phyloP scores from a whole-genome alignment of 495 filamentous ascomycete genomes.

The Halenospora varia region DNA sequence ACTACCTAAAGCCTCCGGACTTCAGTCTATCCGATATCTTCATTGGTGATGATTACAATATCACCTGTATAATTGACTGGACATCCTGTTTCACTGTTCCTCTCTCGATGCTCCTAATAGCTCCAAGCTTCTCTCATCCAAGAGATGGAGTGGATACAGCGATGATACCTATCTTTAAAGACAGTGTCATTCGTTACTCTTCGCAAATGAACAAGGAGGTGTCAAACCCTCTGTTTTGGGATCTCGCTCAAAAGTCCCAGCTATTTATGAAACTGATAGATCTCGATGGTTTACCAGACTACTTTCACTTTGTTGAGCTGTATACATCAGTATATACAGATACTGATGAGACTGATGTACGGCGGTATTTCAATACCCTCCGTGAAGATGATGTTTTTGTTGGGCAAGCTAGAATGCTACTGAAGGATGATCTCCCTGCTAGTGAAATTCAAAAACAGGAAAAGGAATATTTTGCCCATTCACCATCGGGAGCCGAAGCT shows the following conservation, averaged over 20 bases:
- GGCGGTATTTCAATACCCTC: not conserved
- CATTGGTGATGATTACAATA: constrained; percentile 34
- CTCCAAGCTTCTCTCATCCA: constrained; percentile 28
- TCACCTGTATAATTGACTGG: constrained; percentile 37
- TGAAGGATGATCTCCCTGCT: constrained; percentile 4
- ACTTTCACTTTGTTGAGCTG: not conserved
- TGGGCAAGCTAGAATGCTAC: constrained; percentile 6
- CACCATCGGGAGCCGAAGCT: too few species aligned
- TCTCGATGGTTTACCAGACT: constrained; percentile 7
- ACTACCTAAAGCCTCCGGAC: constrained; percentile 15
- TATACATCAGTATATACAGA: constrained; percentile 1
- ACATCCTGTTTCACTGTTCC: constrained; percentile 22
- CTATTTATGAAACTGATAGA: constrained; percentile 1
- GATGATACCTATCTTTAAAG: constrained; percentile 7
- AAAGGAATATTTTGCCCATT: constrained; percentile 11
- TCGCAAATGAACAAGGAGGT: not conserved
- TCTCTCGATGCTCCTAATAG: constrained; percentile 22
- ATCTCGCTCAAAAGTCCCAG: not conserved
- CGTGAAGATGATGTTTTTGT: not conserved
- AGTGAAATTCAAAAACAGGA: constrained; percentile 6
- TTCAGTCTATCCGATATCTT: constrained; percentile 29
- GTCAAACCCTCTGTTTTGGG: constrained; percentile 3
- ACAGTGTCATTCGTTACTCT: not conserved
- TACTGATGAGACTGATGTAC: not conserved
- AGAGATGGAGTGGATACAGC: constrained; percentile 18